A percentile compares a stretch with the other conserved stretches of the same genome.
phyloP scores from a whole-genome alignment of 495 filamentous ascomycete species.

The Tuber magnatum region DNA sequence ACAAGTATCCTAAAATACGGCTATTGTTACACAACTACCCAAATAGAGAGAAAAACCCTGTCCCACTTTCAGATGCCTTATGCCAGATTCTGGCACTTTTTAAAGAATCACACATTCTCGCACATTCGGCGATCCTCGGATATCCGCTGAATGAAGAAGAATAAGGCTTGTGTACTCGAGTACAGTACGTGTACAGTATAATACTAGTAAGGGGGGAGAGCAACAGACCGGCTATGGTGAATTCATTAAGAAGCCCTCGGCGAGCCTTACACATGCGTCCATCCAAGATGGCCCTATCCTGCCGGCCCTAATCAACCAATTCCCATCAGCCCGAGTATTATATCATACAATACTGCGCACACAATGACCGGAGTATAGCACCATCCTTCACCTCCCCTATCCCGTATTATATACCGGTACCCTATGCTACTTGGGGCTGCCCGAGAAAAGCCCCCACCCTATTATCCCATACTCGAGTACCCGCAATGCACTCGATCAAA shows the following conservation, averaged over 20 bases:
- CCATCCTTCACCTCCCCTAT: not conserved
- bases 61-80: too few relatives aligned
- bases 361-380: not conserved
- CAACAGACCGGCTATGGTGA: not conserved
- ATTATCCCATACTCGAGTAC: not conserved
- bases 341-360: not conserved
- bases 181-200: too few relatives aligned
- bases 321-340: not conserved
- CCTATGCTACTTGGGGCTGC: not conserved
- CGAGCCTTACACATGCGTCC: not conserved
- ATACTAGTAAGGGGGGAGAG: too few relatives aligned
- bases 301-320: not conserved
- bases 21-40: too few relatives aligned
- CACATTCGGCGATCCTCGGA: not conserved
- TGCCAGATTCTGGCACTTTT: not conserved
- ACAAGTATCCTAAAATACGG: too few relatives aligned
- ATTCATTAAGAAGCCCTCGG: not conserved
- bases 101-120: not conserved
- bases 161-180: not conserved
- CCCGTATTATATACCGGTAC: too few relatives aligned
- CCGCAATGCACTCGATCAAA: not conserved
- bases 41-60: too few relatives aligned
- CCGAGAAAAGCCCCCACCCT: not conserved
- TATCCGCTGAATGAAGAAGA: not conserved
- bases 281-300: not conserved